Conservation (phyloP, 1,284 basidiomycete genomes). For the Ustilago loliicola region DNA sequence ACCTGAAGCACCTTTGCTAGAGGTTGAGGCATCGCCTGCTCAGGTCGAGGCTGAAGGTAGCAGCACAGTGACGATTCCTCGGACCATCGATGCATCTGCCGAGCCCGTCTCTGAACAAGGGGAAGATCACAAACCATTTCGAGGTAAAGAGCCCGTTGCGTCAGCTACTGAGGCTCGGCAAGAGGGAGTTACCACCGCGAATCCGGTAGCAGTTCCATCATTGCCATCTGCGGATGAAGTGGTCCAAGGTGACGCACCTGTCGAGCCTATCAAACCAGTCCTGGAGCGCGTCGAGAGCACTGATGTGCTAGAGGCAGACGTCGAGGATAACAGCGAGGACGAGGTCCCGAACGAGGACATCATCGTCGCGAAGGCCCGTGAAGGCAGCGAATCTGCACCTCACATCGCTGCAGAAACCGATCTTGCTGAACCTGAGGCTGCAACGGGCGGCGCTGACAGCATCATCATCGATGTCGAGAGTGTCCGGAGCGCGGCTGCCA, state of each 20-base stretch:
- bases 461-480: not conserved
- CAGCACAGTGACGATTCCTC: not conserved
- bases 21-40: not conserved
- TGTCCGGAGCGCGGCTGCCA: not conserved
- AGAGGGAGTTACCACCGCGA: not conserved
- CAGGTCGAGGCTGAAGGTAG: not conserved
- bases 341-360: constrained; percentile 13
- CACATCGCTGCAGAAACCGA: too few species aligned
- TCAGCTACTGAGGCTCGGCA: not conserved
- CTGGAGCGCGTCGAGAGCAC: constrained; percentile 35
- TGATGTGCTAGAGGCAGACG: constrained; percentile 39
- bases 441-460: not conserved
- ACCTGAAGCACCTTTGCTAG: not conserved
- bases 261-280: constrained; percentile 10
- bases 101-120: too few species aligned
- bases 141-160: not conserved
- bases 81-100: too few species aligned
- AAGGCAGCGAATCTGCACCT: not conserved
- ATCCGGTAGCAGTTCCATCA: not conserved
- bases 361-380: not conserved
- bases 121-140: not conserved
- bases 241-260: not conserved
- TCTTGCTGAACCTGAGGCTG: not conserved
- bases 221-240: not conserved
- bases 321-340: constrained; percentile 49